Conservation (phyloP, 352 stramenopile genomes). For the Globisporangium okanoganense region DNA sequence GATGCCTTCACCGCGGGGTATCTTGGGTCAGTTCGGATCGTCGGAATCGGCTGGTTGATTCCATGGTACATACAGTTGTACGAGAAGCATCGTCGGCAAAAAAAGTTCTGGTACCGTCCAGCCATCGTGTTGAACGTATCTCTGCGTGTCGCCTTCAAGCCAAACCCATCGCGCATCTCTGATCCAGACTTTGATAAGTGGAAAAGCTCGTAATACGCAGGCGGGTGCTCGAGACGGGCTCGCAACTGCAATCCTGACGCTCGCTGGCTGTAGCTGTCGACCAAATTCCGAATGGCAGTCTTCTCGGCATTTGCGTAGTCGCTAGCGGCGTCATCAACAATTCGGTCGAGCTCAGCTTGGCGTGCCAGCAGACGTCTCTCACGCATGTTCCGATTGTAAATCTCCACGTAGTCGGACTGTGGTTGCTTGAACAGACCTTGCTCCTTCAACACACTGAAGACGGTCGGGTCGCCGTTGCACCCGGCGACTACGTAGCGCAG, state of each 20-base stretch:
- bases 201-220: constrained; percentile 28
- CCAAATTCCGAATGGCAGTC: constrained; percentile 2
- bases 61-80: constrained; percentile 80
- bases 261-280: constrained; percentile 2
- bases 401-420: constrained; percentile 48
- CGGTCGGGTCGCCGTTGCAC: constrained; percentile 27
- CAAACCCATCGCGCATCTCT: constrained; percentile 3
- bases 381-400: constrained; percentile 31
- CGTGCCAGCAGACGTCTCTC: constrained; percentile 17
- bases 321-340: neutral
- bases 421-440: constrained; percentile 48
- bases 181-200: constrained; percentile 13
- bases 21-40: constrained; percentile 44
- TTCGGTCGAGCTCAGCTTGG: constrained; percentile 15
- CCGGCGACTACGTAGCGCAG: constrained; percentile 52
- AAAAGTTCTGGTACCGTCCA: constrained; percentile 46
- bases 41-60: constrained; percentile 38
- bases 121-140: constrained; percentile 22
- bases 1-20: constrained; percentile 52
- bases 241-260: constrained; percentile 17
- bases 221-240: constrained; percentile 26
- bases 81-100: constrained; percentile 68
- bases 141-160: neutral
- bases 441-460: constrained; percentile 49
- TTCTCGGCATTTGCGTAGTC: neutral